Evolutionary conservation across 1,284 basidiomycete species (phyloP).

Genomic region (Trametes pubescens): DNA sequence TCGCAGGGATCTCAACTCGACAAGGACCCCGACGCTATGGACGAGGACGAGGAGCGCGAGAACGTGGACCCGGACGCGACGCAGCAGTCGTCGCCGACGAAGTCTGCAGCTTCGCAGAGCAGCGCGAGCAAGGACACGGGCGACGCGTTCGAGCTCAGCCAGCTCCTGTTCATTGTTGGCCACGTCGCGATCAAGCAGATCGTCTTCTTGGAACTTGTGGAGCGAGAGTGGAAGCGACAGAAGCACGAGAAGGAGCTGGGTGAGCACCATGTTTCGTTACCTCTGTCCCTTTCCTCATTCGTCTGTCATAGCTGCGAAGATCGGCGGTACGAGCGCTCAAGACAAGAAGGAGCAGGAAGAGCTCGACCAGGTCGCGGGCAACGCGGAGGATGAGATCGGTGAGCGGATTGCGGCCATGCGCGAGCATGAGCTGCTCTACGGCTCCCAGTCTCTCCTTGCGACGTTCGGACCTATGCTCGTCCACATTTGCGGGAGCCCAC

Average conservation of each 20-base stretch:
- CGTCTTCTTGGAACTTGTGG: conserved; percentile 96
- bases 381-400: conserved; percentile 98
- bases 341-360: conserved; percentile 81
- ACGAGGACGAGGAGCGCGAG: conserved; percentile 51
- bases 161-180: conserved; percentile 93
- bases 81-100: conserved; percentile 15
- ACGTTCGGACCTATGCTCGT: conserved; percentile 91
- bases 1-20: conserved; percentile 41
- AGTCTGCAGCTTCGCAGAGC: conserved; percentile 19
- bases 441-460: conserved; percentile 83
- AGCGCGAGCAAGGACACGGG: conserved; percentile 62
- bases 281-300: conserved; percentile 2
- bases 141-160: conserved; percentile 88
- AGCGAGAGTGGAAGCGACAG: conserved; percentile 95
- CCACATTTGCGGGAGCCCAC: conserved; percentile 88
- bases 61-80: conserved; percentile 25
- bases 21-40: conserved; percentile 59
- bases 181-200: conserved; percentile 98
- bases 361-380: conserved; percentile 96
- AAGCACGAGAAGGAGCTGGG: conserved; percentile 90
- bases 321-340: conserved; percentile 46
- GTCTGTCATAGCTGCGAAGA: conserved; percentile 59
- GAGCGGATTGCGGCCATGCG: conserved; percentile 87
- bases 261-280: conserved; percentile 45
- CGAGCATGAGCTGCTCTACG: conserved; percentile 91